Evolutionary conservation across 345 rosid genomes (phyloP), one percentile per base, ranked within the genome.

Genomic region (Sonneratia caseolaris): DNA sequence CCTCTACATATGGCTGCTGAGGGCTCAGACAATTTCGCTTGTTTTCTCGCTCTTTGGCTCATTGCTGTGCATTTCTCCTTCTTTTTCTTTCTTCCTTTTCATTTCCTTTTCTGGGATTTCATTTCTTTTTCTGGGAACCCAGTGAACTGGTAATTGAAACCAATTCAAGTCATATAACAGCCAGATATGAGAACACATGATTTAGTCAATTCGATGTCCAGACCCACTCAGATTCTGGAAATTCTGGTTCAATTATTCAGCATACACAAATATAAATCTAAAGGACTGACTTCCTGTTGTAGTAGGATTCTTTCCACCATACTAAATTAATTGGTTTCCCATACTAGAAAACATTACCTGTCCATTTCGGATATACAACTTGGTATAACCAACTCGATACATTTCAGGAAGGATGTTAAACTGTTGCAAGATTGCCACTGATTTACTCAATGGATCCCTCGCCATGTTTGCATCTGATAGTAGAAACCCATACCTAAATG

Each of bases 371-470:
- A 94, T 85, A 76, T 83, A 88, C 71, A 91, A 37, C 80, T 90
- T 94, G 57, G 91, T 91, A 73, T 86, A 94, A 71, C 98, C 98
- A 75, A 94, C 82, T 91, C 90, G 95, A 78, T 88, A 91, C 95
- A 88, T 86, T 72, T 87, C 97, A 55, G 97, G 97, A 62, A 70
- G 86, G 79, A 94, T 74, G 35, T 86, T 76, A 66, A 87, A 84
- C 68, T 85, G 88, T 68, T 87, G 88, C 55, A 94, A 82, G 70
- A 94, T 81, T 79, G 93, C 89, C 64, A 91, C 87, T 21, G 98
- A 90, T 73, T 81, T 47, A 76, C 90, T 91, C 78, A 94, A 81
- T 66, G 97, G 91, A 79, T 95, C 97, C 82, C 65, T 83, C 70
- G 79, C 72, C 37, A 81, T 79, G 64, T 62, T 81, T 76, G 48